These are phyloP conservation scores for Antitrichia curtipendula DNA, from an alignment of 225 moss, liverwort and hornwort genomes.

Conservation along the genomic window DNA sequence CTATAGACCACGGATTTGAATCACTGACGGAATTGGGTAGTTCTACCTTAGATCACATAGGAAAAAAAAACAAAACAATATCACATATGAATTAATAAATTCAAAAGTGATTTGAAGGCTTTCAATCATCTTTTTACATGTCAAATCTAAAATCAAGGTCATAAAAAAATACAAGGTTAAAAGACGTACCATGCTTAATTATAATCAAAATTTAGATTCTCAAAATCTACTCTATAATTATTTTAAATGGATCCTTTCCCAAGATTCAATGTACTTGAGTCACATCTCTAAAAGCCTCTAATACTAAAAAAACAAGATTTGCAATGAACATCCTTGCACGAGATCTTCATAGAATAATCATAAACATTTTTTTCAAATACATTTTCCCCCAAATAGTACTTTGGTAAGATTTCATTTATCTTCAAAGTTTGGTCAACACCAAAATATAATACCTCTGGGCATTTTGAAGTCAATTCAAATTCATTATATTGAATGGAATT, in stretches of 20 bases:
- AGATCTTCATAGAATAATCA: neutral
- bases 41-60: fast-evolving
- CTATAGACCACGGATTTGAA: too few species aligned
- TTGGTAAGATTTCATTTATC: neutral
- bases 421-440: neutral
- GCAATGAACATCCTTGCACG: neutral
- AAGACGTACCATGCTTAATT: neutral
- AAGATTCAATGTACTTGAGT: neutral
- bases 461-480: neutral
- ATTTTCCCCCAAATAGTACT: too few species aligned
- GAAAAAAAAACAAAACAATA: neutral
- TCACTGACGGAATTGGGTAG: too few species aligned
- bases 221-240: neutral
- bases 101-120: fast-evolving
- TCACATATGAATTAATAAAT: neutral
- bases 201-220: neutral
- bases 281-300: fast-evolving
- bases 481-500: neutral
- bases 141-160: neutral
- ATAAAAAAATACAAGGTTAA: neutral
- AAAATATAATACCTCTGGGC: neutral
- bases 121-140: neutral
- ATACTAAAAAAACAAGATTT: neutral
- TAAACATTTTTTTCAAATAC: too few species aligned
- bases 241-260: neutral